phyloP scores from a whole-genome alignment of 495 filamentous ascomycete genomes.

The Parathielavia appendiculata region DNA sequence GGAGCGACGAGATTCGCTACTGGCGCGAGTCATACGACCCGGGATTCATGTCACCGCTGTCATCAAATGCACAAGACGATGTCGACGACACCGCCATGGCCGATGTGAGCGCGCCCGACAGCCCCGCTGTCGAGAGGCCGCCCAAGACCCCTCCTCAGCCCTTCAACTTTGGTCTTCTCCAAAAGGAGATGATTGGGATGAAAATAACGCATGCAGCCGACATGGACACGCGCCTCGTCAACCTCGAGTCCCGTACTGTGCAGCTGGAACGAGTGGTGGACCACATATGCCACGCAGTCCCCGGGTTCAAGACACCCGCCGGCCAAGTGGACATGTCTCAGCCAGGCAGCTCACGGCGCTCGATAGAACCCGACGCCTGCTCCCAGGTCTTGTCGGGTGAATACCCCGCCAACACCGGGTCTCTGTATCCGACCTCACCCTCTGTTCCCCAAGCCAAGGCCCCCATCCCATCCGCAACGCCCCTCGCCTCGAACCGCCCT shows the following conservation, averaged over 20 bases:
- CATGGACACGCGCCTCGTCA: conserved; percentile 45
- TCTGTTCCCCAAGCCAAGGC: conserved; percentile 21
- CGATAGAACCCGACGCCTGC: conserved; percentile 32
- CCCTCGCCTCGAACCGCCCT: conserved; percentile 22
- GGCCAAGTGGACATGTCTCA: conserved; percentile 23
- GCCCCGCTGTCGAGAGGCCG: conserved; percentile 30
- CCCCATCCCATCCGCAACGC: background rate
- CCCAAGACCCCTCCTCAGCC: conserved; percentile 45
- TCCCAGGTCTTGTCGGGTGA: conserved; percentile 41
- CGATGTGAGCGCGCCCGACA: conserved; percentile 32
- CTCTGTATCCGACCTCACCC: conserved; percentile 34
- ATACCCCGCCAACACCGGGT: conserved; percentile 34
- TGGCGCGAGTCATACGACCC: conserved; percentile 52
- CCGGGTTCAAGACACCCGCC: conserved; percentile 32
- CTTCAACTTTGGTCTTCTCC: conserved; percentile 47
- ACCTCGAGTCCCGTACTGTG: conserved; percentile 43
- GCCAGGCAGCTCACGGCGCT: conserved; percentile 33
- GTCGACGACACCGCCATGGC: conserved; percentile 36
- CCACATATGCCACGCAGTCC: conserved; percentile 40
- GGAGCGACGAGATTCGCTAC: conserved; percentile 55
- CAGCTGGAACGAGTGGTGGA: conserved; percentile 46
- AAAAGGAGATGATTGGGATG: conserved; percentile 46
- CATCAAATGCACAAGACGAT: conserved; percentile 40
- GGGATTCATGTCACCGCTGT: conserved; percentile 43
- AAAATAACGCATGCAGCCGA: conserved; percentile 50